Evolutionary conservation across 495 filamentous ascomycete species (phyloP), one percentile per base, ranked within the genome.

Genomic region (Penicillium nucicola): DNA sequence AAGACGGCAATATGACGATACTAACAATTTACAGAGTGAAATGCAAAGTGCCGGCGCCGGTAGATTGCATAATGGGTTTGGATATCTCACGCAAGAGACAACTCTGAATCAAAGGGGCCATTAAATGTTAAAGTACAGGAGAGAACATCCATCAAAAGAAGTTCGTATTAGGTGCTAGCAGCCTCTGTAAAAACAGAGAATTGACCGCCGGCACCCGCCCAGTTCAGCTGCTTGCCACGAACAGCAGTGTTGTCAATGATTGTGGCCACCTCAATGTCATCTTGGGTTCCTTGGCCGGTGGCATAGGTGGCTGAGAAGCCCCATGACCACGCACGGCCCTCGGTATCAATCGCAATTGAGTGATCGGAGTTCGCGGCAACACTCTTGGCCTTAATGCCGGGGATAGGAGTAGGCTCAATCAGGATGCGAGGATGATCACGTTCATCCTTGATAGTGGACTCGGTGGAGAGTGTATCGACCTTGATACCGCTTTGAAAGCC

Each of bases 281-380:
- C 80, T 41, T 74, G 67, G 9, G 69, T 76, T 12, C 78, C 82
- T 52, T 77, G 77, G 5, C 84, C 84, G 13, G 79, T 83, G 64
- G 86, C 84, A 56, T 84, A 85, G 15, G 77, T 83, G 15, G 77
- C 76, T 38, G 71, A 79, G 67, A 85, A 86, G 4, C 84, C 84
- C 80, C 82, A 84, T 7, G 74, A 74, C 63, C 77, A 86, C 6
- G 80, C 81, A 45, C 74, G 74, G 33, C 84, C 84, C 46, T 75
- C 68, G 14, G 61, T 65, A 48, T 80, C 79, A 48, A 87, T 72
- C 8, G 72, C 77, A 38, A 87, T 74, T 12, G 69, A 77, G 56
- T 86, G 83, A 42, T 86, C 84, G 1, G 78, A 76, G 35, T 76
- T 77, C 33, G 74, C 74, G 7, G 75, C 77, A 37, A 74, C 70